Base-by-base conservation (phyloP, 1,284 basidiomycete genomes). In the Naganishia liquefaciens region DNA sequence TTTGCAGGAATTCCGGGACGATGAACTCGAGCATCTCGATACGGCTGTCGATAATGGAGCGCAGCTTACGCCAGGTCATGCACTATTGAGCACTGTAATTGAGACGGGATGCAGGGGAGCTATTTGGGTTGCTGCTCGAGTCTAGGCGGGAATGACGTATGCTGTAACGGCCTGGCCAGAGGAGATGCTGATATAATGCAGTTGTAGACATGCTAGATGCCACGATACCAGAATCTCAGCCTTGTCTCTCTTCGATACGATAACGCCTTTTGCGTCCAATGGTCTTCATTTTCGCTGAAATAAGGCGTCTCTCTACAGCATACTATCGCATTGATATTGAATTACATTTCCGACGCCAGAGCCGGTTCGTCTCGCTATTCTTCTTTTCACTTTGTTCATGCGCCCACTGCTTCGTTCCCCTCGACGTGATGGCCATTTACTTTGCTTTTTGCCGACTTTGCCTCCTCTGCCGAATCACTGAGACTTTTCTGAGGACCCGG, bases 11-110 rank as follows among this genome's bases (percentile, higher is more conserved):
- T 91, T 97, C 77, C 82, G 93, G 66, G 93, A 97, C 77, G 94
- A 98, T 74, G 94, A 98, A 75, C 83, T 97, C 25, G 93, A 91
- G 73, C 94, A 98, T 76, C 82, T 98, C 67, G 90, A 97, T 73
- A 92, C 88, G 17, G 94, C 94, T 1, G 89, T 98, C 10, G 88
- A 90, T 69, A 85, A 97, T 73, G 85, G 91, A 73, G 88, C 91
- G 19, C 94, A 97, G 76, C 86, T 89, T 67, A 93, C 93, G 28
- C 93, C 94, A 0, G 93, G 89, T 19, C 93, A 98, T 77, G 91
- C 92, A 3, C 80, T 98, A 52, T 80, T 98, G 54, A 91, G 89
- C 69, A 90, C 90, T 1, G 80, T 93, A 13, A 84, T 98, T 21
- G 93, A 90, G 1, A 83, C 82, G 1, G 93, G 93, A 2, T 98